phyloP scores from a whole-genome alignment of 768 basidiomycete genomes.

The Tylopilus subfusipes region DNA sequence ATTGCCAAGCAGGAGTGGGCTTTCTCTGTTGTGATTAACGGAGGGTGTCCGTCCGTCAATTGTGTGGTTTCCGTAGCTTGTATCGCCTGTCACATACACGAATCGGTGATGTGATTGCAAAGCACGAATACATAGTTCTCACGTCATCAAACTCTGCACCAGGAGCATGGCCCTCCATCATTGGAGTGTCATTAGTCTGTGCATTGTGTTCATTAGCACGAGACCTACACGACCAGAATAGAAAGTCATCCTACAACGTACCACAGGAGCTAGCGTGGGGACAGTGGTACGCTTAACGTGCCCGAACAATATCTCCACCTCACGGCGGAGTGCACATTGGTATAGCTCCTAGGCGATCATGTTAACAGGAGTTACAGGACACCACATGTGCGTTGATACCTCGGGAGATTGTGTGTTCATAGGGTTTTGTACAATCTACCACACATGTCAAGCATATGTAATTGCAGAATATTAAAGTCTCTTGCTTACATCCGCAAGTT shows the following conservation, averaged over 20 bases:
- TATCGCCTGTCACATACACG: neutral
- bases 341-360: neutral
- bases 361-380: neutral
- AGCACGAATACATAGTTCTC: neutral
- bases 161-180: no score
- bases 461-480: neutral
- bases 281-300: neutral
- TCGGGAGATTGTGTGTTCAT: neutral
- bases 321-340: neutral
- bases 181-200: no score
- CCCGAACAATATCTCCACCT: neutral
- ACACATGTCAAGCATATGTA: neutral
- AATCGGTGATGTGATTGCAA: neutral
- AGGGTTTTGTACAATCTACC: neutral
- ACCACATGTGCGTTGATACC: neutral
- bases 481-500: neutral
- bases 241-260: no score
- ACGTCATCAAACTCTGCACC: neutral
- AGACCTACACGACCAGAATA: no score
- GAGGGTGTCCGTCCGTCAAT: neutral
- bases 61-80: neutral
- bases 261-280: neutral
- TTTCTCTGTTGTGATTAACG: neutral
- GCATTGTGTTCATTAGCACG: no score
- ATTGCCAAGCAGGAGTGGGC: neutral